Evolutionary conservation across 225 moss, liverwort and hornwort species (phyloP).

Genomic region (Polytrichum formosum): DNA sequence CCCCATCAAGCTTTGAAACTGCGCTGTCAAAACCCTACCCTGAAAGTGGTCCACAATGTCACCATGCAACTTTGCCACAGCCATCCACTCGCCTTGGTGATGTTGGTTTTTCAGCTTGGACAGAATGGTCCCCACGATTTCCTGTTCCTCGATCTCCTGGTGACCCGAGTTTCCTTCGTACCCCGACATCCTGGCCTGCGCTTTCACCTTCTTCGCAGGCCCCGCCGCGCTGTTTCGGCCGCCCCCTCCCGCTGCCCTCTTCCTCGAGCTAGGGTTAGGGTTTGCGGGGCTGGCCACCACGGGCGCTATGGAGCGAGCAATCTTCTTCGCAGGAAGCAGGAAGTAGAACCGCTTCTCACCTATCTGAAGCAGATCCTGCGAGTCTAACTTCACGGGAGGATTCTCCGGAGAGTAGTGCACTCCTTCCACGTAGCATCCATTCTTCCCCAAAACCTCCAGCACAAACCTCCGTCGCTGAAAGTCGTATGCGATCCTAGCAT

Average conservation of each 20-base stretch:
- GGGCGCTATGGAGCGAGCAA: conserved; percentile 5
- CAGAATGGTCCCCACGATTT: conserved; percentile 34
- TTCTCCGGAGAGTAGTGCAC: conserved; percentile 37
- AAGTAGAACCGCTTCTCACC: conserved; percentile 69
- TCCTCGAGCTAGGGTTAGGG: conserved; percentile 4
- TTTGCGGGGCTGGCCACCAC: conserved; percentile 29
- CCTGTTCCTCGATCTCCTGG: conserved; percentile 43
- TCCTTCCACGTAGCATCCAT: conserved; percentile 63
- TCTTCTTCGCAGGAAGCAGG: conserved; percentile 52
- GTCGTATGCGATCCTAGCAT: conserved; percentile 56
- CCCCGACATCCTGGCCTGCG: conserved; percentile 24
- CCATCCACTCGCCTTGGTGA: conserved; percentile 60
- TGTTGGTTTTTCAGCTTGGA: conserved; percentile 37
- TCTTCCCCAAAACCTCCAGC: conserved; percentile 62
- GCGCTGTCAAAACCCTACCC: neutral
- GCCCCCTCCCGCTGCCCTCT: neutral
- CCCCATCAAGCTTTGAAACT: neutral
- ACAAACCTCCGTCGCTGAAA: conserved; percentile 52
- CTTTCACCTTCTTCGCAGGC: conserved; percentile 38
- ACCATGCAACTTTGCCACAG: conserved; percentile 38
- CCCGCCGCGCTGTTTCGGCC: neutral
- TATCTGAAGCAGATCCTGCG: conserved; percentile 61
- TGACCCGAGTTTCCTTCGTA: conserved; percentile 16
- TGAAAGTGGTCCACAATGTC: conserved; percentile 28
- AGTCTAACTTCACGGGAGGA: conserved; percentile 44